phyloP scores from a whole-genome alignment of 768 basidiomycete genomes.

The Podaxis sp. region DNA sequence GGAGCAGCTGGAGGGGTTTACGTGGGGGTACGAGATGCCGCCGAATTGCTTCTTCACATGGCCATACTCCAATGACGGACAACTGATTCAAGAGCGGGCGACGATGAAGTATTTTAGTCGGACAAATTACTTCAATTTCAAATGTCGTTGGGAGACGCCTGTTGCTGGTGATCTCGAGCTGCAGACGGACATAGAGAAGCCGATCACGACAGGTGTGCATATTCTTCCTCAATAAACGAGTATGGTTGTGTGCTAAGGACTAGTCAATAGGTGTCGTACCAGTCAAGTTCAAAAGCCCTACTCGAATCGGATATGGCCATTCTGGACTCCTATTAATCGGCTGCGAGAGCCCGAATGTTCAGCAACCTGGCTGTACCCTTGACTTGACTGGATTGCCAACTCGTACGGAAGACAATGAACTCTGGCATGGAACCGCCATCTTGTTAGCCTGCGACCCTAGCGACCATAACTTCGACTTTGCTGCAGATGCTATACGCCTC shows the following conservation, averaged over 20 bases:
- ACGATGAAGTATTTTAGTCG: not conserved
- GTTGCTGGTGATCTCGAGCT: not conserved
- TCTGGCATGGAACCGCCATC: conserved; percentile 2
- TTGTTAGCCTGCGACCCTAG: conserved; percentile 7
- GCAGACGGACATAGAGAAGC: not conserved
- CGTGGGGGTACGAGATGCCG: conserved; percentile 4
- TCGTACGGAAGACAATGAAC: not conserved
- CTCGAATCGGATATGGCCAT: not conserved
- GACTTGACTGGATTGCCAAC: not conserved
- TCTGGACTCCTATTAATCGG: not conserved
- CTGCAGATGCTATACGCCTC: not conserved
- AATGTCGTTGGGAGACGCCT: conserved; percentile 8
- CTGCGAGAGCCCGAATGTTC: not conserved
- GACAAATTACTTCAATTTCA: conserved; percentile 1
- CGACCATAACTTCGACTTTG: not conserved
- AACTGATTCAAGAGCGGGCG: not conserved
- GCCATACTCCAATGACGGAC: not conserved
- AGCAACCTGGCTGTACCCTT: not conserved
- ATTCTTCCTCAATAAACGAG: too few species aligned
- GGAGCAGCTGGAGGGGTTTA: conserved; percentile 7
- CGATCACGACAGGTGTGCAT: not conserved
- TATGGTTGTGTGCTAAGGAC: not conserved
- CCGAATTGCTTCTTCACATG: not conserved
- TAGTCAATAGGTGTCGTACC: not conserved
- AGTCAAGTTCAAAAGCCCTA: not conserved